Percentiles rank a stretch among this genome's conserved stretches.
These are phyloP conservation scores for Tolypocladium tundrense DNA, from an alignment of 2,329 filamentous ascomycete genomes.

Conservation along the genomic window DNA sequence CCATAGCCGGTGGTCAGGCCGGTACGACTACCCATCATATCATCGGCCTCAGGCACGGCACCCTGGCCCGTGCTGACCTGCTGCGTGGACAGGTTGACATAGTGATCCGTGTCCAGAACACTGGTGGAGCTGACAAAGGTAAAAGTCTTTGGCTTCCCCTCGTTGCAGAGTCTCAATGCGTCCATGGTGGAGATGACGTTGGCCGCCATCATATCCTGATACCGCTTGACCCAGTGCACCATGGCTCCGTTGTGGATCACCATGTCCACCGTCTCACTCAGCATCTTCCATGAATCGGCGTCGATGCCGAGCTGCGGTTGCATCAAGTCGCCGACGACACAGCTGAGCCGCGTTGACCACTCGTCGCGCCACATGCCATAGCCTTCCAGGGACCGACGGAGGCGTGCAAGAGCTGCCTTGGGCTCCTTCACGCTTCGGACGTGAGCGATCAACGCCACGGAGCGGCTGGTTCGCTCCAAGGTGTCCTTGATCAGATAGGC, in stretches of 20 bases:
- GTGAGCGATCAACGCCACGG: slow-evolving; percentile 52
- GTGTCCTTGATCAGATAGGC: slow-evolving; percentile 70
- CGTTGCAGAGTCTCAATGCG: slow-evolving; percentile 62
- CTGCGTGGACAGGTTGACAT: slow-evolving; percentile 58
- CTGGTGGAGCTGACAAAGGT: slow-evolving; percentile 69
- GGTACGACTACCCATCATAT: slow-evolving; percentile 63
- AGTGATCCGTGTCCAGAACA: slow-evolving; percentile 73
- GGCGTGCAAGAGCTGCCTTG: slow-evolving; percentile 21
- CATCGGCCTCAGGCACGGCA: slow-evolving; percentile 64
- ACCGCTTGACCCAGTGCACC: slow-evolving; percentile 75
- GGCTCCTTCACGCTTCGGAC: slow-evolving; percentile 55
- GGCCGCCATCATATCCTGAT: slow-evolving; percentile 57
- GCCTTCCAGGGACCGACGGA: slow-evolving; percentile 57
- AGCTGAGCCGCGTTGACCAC: slow-evolving; percentile 56
- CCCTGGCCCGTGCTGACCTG: slow-evolving; percentile 41
- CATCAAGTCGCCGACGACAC: slow-evolving; percentile 63
- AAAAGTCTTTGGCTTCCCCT: slow-evolving; percentile 68
- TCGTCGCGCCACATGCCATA: slow-evolving; percentile 70
- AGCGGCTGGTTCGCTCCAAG: slow-evolving; percentile 38
- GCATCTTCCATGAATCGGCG: slow-evolving; percentile 50
- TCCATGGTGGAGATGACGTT: slow-evolving; percentile 81
- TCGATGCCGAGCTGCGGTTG: slow-evolving; percentile 66
- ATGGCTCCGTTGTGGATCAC: slow-evolving; percentile 75
- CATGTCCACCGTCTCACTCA: slow-evolving; percentile 59
- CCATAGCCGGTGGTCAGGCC: slow-evolving; percentile 83